Evolutionary conservation across 176 grass and related monocot genomes (phyloP), one percentile per base, ranked within the genome.

Genomic region (Rhynchospora tenuis): DNA sequence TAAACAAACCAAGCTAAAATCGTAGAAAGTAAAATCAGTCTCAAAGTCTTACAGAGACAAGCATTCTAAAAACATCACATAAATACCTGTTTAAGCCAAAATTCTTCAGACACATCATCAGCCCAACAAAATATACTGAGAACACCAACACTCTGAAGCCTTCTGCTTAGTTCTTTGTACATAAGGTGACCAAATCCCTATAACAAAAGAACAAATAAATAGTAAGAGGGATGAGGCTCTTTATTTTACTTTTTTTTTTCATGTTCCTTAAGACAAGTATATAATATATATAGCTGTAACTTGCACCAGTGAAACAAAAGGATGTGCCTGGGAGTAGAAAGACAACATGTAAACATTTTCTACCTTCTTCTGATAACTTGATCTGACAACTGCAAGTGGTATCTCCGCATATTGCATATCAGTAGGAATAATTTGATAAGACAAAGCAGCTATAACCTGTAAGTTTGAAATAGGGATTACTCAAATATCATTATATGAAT

Each of bases 11-110:
- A 12, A 68, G 47, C 45, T 64, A 10, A 67, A 64, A 78, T 8
- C 68, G 22, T 84, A 78, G 56, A 79, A 89, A 54, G 2, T 29
- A 55, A 61, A 84, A 85, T 51, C 59, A 80, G 38, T 45, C 48
- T 64, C 46, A 23, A 46, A 14, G 22, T 28, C 50, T 64, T 57
- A 23, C 19, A 14, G 38, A 47, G 42, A 55, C 27, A 43, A 1
- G 15, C 14, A 9, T 7, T 62, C 77, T 23, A 22, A 3, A 59
- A 47, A 73, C 52, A 68, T 73, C 72, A 4, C 51, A 77, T 63
- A 28, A 28, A 80, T 94, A 88, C 94, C 90, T 97, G 91, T 89
- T 97, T 97, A 84, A 92, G 80, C 94, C 94, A 97, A 94, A 97
- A 97, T 64, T 86, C 90, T 92, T 92, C 88, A 12, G 94, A 97